Evolutionary conservation across 352 stramenopile species (phyloP).

Genomic region (Peronospora belbahrii): DNA sequence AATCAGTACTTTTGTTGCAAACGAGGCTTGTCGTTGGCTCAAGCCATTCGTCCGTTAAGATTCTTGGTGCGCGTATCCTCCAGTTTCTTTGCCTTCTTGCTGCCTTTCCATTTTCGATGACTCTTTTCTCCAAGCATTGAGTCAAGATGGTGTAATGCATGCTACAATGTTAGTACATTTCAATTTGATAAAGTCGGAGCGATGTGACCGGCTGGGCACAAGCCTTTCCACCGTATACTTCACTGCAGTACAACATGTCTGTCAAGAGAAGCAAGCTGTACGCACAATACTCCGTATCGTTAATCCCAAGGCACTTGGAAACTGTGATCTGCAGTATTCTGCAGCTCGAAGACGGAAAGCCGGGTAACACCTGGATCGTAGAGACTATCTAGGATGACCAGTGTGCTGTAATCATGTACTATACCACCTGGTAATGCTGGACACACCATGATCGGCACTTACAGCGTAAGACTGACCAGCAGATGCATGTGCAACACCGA

Average conservation of each 20-base stretch:
- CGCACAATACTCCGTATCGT: constrained; percentile 14
- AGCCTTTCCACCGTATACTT: constrained; percentile 21
- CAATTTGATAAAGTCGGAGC: constrained; percentile 2
- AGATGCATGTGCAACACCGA: no score
- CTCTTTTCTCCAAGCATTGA: constrained; percentile 14
- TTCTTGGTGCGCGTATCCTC: constrained; percentile 17
- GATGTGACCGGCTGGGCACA: background rate
- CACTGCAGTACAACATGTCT: no score
- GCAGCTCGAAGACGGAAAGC: constrained; percentile 6
- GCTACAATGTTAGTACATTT: background rate
- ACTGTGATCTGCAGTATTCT: constrained; percentile 7
- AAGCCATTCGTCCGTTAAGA: constrained; percentile 11
- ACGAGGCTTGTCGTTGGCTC: background rate
- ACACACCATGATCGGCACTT: no score
- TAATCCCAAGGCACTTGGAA: constrained; percentile 9
- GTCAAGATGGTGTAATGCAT: background rate
- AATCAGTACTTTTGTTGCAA: background rate
- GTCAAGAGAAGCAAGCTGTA: background rate
- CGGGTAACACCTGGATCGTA: background rate
- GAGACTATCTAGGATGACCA: no score
- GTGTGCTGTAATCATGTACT: background rate
- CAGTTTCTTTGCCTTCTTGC: background rate
- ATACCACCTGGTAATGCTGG: background rate
- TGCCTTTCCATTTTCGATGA: background rate
- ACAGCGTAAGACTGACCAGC: no score